Evolutionary conservation across 1,284 basidiomycete species (phyloP).

Genomic region (Amylostereum chailletii): DNA sequence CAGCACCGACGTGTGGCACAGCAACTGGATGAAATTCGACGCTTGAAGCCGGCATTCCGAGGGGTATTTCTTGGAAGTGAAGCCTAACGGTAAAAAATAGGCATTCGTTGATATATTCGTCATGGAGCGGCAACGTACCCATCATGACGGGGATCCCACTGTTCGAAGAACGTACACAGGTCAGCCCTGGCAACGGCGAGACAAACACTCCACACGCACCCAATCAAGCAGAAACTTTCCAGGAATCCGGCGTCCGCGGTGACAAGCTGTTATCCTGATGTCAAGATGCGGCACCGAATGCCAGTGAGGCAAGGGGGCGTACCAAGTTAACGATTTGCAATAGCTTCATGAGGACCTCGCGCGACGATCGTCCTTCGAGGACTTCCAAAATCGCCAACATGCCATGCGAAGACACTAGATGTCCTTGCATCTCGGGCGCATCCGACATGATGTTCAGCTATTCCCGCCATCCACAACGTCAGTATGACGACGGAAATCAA

Average conservation of each 20-base stretch:
- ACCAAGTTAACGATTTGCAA: constrained; percentile 89
- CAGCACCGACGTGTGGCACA: constrained; percentile 87
- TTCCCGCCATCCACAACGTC: constrained; percentile 1
- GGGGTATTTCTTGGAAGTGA: constrained; percentile 91
- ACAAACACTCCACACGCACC: constrained; percentile 34
- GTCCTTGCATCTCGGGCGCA: constrained; percentile 81
- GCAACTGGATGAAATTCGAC: constrained; percentile 86
- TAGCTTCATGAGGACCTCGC: constrained; percentile 79
- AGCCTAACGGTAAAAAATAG: constrained; percentile 36
- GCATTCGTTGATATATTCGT: not conserved
- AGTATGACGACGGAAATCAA: not conserved
- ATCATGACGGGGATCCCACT: constrained; percentile 90
- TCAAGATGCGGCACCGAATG: not conserved
- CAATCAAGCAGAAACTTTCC: constrained; percentile 93
- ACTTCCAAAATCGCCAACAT: constrained; percentile 93
- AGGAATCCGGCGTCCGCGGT: constrained; percentile 78
- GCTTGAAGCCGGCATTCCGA: constrained; percentile 93
- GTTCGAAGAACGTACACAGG: constrained; percentile 4
- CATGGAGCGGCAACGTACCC: constrained; percentile 38
- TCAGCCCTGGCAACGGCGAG: not conserved
- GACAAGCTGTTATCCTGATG: constrained; percentile 56
- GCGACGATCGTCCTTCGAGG: constrained; percentile 73
- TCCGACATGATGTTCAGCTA: constrained; percentile 77
- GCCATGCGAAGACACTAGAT: constrained; percentile 88
- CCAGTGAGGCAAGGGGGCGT: constrained; percentile 15